phyloP scores from a whole-genome alignment of 1,139 yeast genomes.

The Casaregolazyma lundiana region DNA sequence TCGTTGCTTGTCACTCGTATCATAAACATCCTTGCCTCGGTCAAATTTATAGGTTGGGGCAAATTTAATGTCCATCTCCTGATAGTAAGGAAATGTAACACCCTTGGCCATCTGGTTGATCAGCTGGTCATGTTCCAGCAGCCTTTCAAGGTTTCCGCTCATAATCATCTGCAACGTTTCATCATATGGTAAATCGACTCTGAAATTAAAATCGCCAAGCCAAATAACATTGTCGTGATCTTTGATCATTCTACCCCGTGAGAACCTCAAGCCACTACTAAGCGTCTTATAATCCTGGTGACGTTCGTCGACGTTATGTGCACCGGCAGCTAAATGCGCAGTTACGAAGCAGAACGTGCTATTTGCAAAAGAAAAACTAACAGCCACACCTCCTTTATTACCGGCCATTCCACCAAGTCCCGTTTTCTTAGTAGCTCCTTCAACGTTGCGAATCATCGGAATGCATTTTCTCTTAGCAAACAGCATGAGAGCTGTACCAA shows the following conservation, averaged over 20 bases:
- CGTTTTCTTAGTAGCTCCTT: conserved; percentile 78
- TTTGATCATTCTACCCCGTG: conserved; percentile 59
- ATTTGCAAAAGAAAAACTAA: conserved; percentile 69
- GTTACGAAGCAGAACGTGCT: conserved; percentile 81
- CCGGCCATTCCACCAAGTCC: conserved; percentile 92
- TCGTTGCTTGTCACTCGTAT: conserved; percentile 85
- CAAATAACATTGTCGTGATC: conserved; percentile 87
- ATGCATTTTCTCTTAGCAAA: conserved; percentile 64
- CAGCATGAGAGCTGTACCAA: conserved; percentile 79
- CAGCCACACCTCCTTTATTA: conserved; percentile 88
- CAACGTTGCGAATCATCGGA: conserved; percentile 62
- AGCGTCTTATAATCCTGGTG: conserved; percentile 84
- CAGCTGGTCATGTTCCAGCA: conserved; percentile 76
- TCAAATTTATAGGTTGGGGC: conserved; percentile 93
- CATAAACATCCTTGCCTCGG: conserved; percentile 78
- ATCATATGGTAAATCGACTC: conserved; percentile 73
- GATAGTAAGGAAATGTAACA: conserved; percentile 76
- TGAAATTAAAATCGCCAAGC: conserved; percentile 94
- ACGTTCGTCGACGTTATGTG: conserved; percentile 76
- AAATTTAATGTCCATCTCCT: conserved; percentile 73
- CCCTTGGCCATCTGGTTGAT: conserved; percentile 79
- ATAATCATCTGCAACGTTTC: conserved; percentile 59
- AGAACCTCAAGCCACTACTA: conserved; percentile 69
- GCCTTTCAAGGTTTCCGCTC: conserved; percentile 41
- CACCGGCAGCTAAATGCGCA: conserved; percentile 93